A percentile compares a stretch with the other conserved stretches of the same genome.
phyloP scores from a whole-genome alignment of 345 rosid species.

The Nasturtium officinale region DNA sequence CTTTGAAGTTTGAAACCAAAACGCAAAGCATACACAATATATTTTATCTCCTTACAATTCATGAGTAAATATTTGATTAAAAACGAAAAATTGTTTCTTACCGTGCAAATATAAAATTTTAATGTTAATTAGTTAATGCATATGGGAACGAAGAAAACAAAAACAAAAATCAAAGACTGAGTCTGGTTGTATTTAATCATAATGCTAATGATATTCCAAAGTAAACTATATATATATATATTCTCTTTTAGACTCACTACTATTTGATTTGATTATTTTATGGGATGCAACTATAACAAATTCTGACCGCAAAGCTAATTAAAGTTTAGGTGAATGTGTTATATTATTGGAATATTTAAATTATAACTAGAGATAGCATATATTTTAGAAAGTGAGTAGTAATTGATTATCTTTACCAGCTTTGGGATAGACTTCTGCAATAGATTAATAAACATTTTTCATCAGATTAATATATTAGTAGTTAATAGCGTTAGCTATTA shows the following conservation, averaged over 20 bases:
- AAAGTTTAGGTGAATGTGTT: neutral
- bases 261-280: neutral
- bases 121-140: neutral
- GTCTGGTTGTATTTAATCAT: neutral
- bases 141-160: neutral
- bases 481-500: neutral
- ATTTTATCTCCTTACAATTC: neutral
- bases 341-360: neutral
- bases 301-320: neutral
- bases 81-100: too few species aligned
- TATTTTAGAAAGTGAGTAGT: neutral
- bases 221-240: too few species aligned
- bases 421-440: neutral
- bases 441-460: neutral
- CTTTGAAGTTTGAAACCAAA: neutral
- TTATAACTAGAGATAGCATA: too few species aligned
- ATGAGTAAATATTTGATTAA: neutral
- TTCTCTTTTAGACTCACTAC: too few species aligned
- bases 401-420: slow-evolving; percentile 2
- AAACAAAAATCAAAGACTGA: neutral
- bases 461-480: slow-evolving; percentile 11
- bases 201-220: too few species aligned
- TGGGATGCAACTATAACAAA: neutral
- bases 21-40: neutral
- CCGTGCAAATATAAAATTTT: too few species aligned